A percentile compares a stretch with the other conserved stretches of the same genome.
phyloP scores from a whole-genome alignment of 805 yeast species.

The Ogataea polymorpha region DNA sequence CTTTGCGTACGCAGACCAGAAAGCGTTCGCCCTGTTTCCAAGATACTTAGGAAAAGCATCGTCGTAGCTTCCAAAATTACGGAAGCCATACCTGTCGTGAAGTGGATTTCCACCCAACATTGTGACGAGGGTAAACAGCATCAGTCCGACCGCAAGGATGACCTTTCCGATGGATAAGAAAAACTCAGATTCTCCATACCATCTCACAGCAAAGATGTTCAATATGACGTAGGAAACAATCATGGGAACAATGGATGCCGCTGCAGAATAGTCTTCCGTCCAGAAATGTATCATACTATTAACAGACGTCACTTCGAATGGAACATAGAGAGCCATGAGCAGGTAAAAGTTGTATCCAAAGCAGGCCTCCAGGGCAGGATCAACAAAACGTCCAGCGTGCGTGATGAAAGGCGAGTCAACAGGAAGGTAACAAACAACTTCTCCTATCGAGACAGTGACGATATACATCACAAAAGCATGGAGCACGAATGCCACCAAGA shows the following conservation, averaged over 20 bases:
- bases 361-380: conserved; percentile 69
- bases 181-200: conserved; percentile 82
- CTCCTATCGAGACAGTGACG: conserved; percentile 72
- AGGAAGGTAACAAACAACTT: conserved; percentile 75
- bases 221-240: conserved; percentile 59
- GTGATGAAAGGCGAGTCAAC: conserved; percentile 74
- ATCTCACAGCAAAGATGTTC: conserved; percentile 68
- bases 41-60: conserved; percentile 53
- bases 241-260: conserved; percentile 64
- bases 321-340: conserved; percentile 72
- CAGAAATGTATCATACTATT: conserved; percentile 77
- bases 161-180: conserved; percentile 75
- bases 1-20: conserved; percentile 60
- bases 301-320: conserved; percentile 80
- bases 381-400: conserved; percentile 71
- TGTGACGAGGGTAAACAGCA: conserved; percentile 70
- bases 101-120: conserved; percentile 88
- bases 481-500: conserved; percentile 59
- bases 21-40: conserved; percentile 61
- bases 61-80: conserved; percentile 23
- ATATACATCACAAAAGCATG: conserved; percentile 68
- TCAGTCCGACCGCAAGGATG: conserved; percentile 68
- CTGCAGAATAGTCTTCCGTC: conserved; percentile 75
- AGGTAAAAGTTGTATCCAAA: conserved; percentile 82
- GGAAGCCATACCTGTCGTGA: conserved; percentile 39